Evolutionary conservation across 129 eudicot genomes (phyloP).

Genomic region (Ambrosia artemisiifolia): DNA sequence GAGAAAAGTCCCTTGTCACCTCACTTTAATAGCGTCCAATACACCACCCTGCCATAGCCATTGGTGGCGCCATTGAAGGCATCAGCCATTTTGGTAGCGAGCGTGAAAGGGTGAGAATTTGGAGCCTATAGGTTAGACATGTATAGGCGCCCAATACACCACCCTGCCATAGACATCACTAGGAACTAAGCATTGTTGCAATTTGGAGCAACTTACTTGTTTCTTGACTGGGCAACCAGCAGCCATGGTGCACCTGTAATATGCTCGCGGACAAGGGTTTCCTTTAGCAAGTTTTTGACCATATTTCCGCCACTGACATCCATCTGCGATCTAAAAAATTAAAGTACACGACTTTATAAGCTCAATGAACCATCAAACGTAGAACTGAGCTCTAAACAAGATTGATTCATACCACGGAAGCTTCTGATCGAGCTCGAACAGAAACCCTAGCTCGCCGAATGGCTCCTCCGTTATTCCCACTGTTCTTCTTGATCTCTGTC

Average conservation of each 20-base stretch:
- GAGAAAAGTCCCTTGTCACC: too few species aligned
- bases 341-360: not conserved
- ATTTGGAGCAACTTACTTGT: constrained; percentile 38
- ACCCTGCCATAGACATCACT: too few species aligned
- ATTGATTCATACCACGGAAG: constrained; percentile 33
- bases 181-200: too few species aligned
- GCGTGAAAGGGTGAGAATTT: too few species aligned
- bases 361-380: not conserved
- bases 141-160: too few species aligned
- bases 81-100: too few species aligned
- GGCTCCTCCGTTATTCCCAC: constrained; percentile 44
- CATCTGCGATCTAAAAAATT: constrained; percentile 58
- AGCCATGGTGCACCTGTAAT: constrained; percentile 86
- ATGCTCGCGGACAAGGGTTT: constrained; percentile 82
- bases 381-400: not conserved
- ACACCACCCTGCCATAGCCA: too few species aligned
- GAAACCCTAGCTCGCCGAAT: constrained; percentile 84
- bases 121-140: too few species aligned
- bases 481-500: constrained; percentile 37
- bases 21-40: too few species aligned
- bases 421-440: constrained; percentile 79
- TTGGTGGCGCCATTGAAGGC: too few species aligned
- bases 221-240: constrained; percentile 77
- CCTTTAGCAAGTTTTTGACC: constrained; percentile 90
- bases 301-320: constrained; percentile 91